A percentile compares a stretch with the other conserved stretches of the same genome.
Evolutionary conservation across 2,329 filamentous ascomycete species (phyloP).

Genomic region (Fusarium temperatum): DNA sequence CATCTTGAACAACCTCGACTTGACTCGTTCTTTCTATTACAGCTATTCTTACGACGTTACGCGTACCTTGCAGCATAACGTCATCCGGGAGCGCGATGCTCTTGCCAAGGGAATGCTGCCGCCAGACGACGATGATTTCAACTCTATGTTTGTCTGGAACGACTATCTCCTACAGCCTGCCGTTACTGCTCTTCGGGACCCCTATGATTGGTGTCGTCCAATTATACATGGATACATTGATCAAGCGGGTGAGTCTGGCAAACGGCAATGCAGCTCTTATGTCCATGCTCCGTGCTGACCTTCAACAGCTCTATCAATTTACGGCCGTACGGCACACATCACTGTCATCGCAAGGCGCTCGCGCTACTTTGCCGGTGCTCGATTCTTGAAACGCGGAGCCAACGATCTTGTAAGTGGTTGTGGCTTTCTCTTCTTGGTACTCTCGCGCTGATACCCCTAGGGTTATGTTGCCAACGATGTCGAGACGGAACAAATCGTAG

Average conservation of each 20-base stretch:
- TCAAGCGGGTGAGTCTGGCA: constrained; percentile 67
- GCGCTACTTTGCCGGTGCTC: constrained; percentile 90
- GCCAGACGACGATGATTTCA: constrained; percentile 72
- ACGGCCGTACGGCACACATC: constrained; percentile 88
- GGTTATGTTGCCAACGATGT: constrained; percentile 99
- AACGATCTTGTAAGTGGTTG: constrained; percentile 73
- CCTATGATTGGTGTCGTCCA: constrained; percentile 95
- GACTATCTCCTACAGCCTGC: constrained; percentile 85
- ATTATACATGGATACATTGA: constrained; percentile 97
- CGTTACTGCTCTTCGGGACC: constrained; percentile 73
- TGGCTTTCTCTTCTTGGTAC: not conserved
- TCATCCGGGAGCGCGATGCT: constrained; percentile 79
- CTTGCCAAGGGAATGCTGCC: constrained; percentile 71
- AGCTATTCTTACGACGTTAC: constrained; percentile 99
- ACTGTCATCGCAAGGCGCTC: constrained; percentile 94
- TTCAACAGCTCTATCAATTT: constrained; percentile 73
- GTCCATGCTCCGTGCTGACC: not conserved
- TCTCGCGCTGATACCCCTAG: constrained; percentile 37
- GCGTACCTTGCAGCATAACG: constrained; percentile 89
- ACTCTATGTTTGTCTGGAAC: constrained; percentile 99
- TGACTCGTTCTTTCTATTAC: constrained; percentile 95
- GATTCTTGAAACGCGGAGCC: constrained; percentile 92
- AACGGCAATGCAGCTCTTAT: not conserved
- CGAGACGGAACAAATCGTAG: constrained; percentile 98
- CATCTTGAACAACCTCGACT: constrained; percentile 89